Base-by-base conservation (phyloP, 495 filamentous ascomycete species). In the Hypoxylon fuscum region DNA sequence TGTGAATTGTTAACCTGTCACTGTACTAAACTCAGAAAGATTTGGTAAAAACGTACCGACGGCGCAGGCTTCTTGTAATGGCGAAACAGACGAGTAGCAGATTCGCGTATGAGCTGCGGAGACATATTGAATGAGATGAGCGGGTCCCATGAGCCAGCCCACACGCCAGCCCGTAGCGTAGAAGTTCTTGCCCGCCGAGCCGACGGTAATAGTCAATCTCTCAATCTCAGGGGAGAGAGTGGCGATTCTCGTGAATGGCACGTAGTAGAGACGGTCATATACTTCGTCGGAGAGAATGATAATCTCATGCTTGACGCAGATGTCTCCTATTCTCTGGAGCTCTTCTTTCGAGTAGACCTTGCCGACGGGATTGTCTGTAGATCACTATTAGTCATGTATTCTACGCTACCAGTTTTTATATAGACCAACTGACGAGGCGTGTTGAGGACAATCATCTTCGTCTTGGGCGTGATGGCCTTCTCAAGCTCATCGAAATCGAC, bases 91-190 rank as follows among this genome's bases (percentile, higher is more conserved):
- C 46, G 88, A 91, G 80, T 95, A 98, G 80, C 95, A 98, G 66
- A 98, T 97, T 18, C 95, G 85, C 1, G 95, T 98, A 76, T 98
- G 95, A 1, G 93, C 95, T 22, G 90, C 92, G 14, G 88, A 83
- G 32, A 96, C 94, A 72, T 97, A 92, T 73, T 94, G 91, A 80
- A 97, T 95, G 40, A 98, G 79, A 49, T 94, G 83, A 15, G 90
- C 84, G 1, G 90, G 92, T 0, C 95, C 95, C 59, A 97, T 96
- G 12, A 98, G 80, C 85, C 92, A 98, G 49, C 83, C 81, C 2
- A 98, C 96, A 49, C 95, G 87, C 95, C 95, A 98, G 32, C 95
- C 95, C 0, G 95, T 98, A 43, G 89, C 90, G 67, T 98, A 98
- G 77, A 98, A 98, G 75, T 95, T 96, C 79, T 98, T 98, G 55